phyloP scores from a whole-genome alignment of 192 early-diverging fungal genomes.

The Spinellus fusiger region DNA sequence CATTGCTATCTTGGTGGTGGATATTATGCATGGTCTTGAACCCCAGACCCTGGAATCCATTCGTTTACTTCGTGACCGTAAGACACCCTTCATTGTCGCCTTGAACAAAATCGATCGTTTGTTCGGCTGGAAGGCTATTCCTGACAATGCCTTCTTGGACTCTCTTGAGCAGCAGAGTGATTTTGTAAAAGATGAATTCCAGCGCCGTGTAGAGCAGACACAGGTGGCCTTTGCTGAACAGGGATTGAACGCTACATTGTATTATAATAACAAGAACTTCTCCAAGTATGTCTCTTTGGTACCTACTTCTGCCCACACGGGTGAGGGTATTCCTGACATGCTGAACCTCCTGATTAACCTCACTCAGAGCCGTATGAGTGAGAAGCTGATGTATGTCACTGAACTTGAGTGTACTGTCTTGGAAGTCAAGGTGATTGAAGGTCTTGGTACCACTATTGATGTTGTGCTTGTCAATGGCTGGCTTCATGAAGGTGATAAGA shows the following conservation, averaged over 20 bases:
- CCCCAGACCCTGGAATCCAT: slow-evolving; percentile 97
- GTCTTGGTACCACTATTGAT: slow-evolving; percentile 96
- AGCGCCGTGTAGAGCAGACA: slow-evolving; percentile 68
- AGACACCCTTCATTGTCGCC: slow-evolving; percentile 97
- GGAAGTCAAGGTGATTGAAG: slow-evolving; percentile 99
- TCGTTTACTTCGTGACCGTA: slow-evolving; percentile 81
- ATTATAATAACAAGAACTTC: slow-evolving; percentile 95
- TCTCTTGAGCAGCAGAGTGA: slow-evolving; percentile 70
- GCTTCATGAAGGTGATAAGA: slow-evolving; percentile 91
- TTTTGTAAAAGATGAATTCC: slow-evolving; percentile 78
- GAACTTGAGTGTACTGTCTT: slow-evolving; percentile 96
- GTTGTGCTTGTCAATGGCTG: slow-evolving; percentile 94
- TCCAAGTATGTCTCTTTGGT: slow-evolving; percentile 93
- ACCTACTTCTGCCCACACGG: slow-evolving; percentile 96
- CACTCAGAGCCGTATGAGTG: slow-evolving; percentile 93
- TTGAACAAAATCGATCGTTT: slow-evolving; percentile 99
- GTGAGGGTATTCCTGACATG: slow-evolving; percentile 98
- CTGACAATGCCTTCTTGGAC: slow-evolving; percentile 75
- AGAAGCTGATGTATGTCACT: slow-evolving; percentile 92
- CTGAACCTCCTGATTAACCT: slow-evolving; percentile 85
- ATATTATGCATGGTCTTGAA: slow-evolving; percentile 98
- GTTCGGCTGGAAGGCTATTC: slow-evolving; percentile 84
- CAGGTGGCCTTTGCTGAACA: slow-evolving; percentile 92
- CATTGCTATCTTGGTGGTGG: slow-evolving; percentile 98
- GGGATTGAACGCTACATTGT: slow-evolving; percentile 86